Base-by-base conservation (phyloP, 345 rosid genomes). In the Euphorbia lathyris region DNA sequence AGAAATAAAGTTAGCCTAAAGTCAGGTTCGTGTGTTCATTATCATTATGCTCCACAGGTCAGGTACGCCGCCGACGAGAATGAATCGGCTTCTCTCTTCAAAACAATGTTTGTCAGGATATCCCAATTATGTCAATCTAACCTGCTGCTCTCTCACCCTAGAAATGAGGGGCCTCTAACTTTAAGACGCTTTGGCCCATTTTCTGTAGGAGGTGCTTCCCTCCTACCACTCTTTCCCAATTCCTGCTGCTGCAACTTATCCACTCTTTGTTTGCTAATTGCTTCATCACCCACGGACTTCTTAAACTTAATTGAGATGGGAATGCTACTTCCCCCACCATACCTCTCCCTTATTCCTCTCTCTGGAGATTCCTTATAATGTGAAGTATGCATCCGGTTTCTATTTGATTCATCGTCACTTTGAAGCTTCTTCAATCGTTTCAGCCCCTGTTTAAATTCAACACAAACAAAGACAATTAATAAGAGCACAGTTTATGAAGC, bases 181-280 rank as follows among this genome's bases (percentile, higher is more conserved):
- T 86, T 90, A 32, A 84, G 81, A 29, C 87, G 96, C 82, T 84
- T 90, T 17, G 87, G 90, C 73, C 85, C 86, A 7, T 78, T 75
- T 72, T 83, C 92, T 32, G 70, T 52, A 7, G 79, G 75, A 40
- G 82, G 78, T 42, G 84, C 66, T 67, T 76, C 82, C 83, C 78
- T 76, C 66, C 0, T 48, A 59, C n/a, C n/a, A n/a, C 68, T 65
- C 81, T 75, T 84, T 61, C 84, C 87, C 14, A 69, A 25, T 9
- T 77, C 83, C 19, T 75, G 69, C 53, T 30, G 76, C 56, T 43
- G 72, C 69, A 59, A 56, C 68, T 80, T 68, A 48, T 78, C 80
- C 67, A 67, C 63, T 65, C 86, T 73, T 29, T 60, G 72, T 48
- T 75, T 81, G 61, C 75, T 65, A 11, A n/a, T 23, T 40, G 67